Conservation (phyloP, 2,329 filamentous ascomycete genomes). For the Meredithiella fracta region DNA sequence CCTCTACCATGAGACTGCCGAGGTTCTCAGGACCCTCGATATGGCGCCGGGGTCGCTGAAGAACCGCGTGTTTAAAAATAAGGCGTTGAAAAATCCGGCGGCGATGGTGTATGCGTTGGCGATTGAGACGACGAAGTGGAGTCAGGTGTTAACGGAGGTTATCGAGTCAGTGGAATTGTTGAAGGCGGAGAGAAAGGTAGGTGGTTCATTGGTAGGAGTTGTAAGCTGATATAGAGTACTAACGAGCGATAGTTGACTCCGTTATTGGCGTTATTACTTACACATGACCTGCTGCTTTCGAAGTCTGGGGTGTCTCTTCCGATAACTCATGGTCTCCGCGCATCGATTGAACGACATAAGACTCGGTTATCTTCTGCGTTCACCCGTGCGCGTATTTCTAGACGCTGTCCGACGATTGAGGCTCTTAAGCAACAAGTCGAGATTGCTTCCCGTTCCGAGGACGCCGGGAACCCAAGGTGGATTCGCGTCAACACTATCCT, state of each 20-base stretch:
- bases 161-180: slow-evolving; percentile 66
- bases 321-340: slow-evolving; percentile 58
- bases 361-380: slow-evolving; percentile 67
- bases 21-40: slow-evolving; percentile 42
- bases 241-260: slow-evolving; percentile 50
- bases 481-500: slow-evolving; percentile 71
- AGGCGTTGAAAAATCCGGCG: slow-evolving; percentile 57
- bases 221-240: slow-evolving; percentile 17
- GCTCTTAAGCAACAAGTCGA: slow-evolving; percentile 45
- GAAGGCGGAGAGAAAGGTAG: slow-evolving; percentile 68
- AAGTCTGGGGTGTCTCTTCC: slow-evolving; percentile 73
- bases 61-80: slow-evolving; percentile 63
- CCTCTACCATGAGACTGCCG: slow-evolving; percentile 81
- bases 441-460: slow-evolving; percentile 29
- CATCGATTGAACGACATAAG: slow-evolving; percentile 65
- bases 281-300: slow-evolving; percentile 70
- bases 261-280: slow-evolving; percentile 60
- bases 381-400: slow-evolving; percentile 57
- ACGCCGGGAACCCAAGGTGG: slow-evolving; percentile 66
- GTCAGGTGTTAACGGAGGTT: slow-evolving; percentile 69
- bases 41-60: slow-evolving; percentile 73
- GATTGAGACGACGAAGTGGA: slow-evolving; percentile 83
- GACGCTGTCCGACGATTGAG: slow-evolving; percentile 52
- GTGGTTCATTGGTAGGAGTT: slow-evolving; percentile 13
- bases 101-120: slow-evolving; percentile 78